Base-by-base conservation (phyloP, 768 basidiomycete genomes). In the Hypsizygus marmoreus region DNA sequence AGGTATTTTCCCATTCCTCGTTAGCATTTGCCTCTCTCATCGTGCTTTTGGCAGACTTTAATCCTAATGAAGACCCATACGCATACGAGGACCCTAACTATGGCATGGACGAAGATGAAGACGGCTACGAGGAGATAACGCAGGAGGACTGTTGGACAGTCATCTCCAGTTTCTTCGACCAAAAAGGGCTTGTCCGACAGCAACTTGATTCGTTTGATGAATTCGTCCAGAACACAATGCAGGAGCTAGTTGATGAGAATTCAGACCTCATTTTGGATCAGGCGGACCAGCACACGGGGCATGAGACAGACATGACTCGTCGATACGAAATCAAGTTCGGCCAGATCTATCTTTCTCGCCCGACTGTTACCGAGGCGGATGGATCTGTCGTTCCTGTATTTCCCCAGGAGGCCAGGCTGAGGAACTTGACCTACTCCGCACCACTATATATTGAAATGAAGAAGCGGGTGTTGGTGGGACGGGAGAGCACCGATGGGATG, bases 211-310 rank as follows among this genome's bases (percentile, higher is more conserved):
- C 91, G 9, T 99, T 95, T 68, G 94, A 99, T 64, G 95, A 98
- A 70, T 99, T 98, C 60, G 91, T 99, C 25, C 93, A 97, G 63
- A 97, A 97, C 58, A 97, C 94, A 11, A 97, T 99, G 94, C 95
- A 98, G 69, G 97, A 98, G 65, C 78, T 99, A 19, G 95, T 99
- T 16, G 97, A 97, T 64, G 97, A 99, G 71, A 91, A 91, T 54
- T 72, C 86, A n/a, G 91, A 92, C 58, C 82, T 99, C 60, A 94
- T 95, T 54, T 75, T 99, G 37, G 95, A 98, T 70, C 97, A 98
- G 69, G 88, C 88, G 40, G 88, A 91, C 65, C 97, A 99, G 68
- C 93, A 97, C 64, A 89, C 94, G 7, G 95, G 95, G 4, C 86
- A 89, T 53, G 82, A 86, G 33, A 69, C 75, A 31, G 78, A 83